These are phyloP conservation scores for Rhazya stricta DNA, from an alignment of 257 asterid species.

Conservation along the genomic window DNA sequence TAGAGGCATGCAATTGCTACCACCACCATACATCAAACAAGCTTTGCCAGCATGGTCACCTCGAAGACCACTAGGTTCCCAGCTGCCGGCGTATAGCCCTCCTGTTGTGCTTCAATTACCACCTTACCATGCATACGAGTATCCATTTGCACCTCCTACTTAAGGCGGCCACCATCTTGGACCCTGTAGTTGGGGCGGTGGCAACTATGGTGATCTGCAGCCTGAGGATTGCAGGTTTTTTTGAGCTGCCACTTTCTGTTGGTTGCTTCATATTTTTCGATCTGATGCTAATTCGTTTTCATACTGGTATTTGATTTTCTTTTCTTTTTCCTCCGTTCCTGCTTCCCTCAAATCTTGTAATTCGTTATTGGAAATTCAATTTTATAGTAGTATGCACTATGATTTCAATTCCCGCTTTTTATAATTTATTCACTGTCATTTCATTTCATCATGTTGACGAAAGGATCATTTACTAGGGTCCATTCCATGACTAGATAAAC, in stretches of 20 bases:
- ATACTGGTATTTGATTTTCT: neutral
- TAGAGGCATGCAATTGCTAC: neutral
- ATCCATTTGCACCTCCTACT: neutral
- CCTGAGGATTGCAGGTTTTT: conserved; percentile 4
- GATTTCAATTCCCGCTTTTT: neutral
- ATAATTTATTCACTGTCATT: too few relatives aligned
- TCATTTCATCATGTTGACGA: too few relatives aligned
- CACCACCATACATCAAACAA: neutral
- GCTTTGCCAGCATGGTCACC: neutral
- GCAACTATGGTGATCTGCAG: neutral
- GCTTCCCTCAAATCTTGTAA: neutral
- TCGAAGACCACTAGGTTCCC: neutral
- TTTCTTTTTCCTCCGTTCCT: neutral
- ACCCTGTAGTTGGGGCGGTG: too few relatives aligned
- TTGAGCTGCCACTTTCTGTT: neutral
- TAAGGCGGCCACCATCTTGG: neutral
- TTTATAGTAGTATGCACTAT: neutral
- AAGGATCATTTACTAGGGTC: too few relatives aligned
- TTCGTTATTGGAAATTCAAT: neutral
- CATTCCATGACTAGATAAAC: too few relatives aligned
- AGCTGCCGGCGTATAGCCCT: neutral
- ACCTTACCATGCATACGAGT: neutral
- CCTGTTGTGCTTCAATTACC: neutral
- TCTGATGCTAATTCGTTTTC: too few relatives aligned
- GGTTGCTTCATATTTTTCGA: too few relatives aligned